A percentile compares a stretch with the other conserved stretches of the same genome.
These are phyloP conservation scores for Triangularia verruculosa DNA, from an alignment of 2,329 filamentous ascomycete genomes.

Conservation along the genomic window DNA sequence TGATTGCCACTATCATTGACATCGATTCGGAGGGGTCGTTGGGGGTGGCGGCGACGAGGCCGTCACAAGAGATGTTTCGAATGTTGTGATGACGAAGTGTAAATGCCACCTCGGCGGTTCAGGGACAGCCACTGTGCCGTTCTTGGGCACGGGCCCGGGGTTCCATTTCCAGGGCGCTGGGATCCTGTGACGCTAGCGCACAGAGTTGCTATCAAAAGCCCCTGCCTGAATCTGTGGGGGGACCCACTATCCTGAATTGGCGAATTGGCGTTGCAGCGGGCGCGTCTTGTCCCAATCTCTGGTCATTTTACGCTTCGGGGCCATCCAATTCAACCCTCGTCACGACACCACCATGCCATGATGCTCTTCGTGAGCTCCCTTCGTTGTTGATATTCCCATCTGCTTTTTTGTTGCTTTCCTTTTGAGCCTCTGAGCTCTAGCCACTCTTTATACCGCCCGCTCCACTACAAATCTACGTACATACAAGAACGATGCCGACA, in stretches of 20 bases:
- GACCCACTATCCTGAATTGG: neutral
- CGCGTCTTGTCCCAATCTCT: slow-evolving; percentile 5
- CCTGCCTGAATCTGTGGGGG: neutral
- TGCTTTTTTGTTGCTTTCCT: neutral
- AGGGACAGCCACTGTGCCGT: neutral
- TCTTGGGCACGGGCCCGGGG: neutral
- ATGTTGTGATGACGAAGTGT: neutral
- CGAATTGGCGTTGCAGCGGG: slow-evolving; percentile 1
- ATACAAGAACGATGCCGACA: slow-evolving; percentile 21
- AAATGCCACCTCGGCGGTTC: neutral
- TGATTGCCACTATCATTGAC: too few relatives aligned
- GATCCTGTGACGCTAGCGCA: slow-evolving; percentile 9
- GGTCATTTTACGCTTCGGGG: slow-evolving; percentile 5
- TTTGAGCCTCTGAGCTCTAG: neutral
- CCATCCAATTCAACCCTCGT: neutral
- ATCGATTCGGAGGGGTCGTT: neutral
- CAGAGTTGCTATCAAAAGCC: slow-evolving; percentile 2
- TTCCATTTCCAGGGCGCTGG: slow-evolving; percentile 3
- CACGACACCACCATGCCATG: neutral
- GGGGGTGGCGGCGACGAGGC: neutral
- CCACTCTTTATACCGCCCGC: slow-evolving; percentile 1
- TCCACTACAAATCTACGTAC: neutral
- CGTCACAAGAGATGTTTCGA: neutral
- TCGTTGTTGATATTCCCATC: neutral
- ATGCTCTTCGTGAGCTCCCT: slow-evolving; percentile 3